A percentile compares a stretch with the other conserved stretches of the same genome.
These are phyloP conservation scores for Mikania micrantha DNA, from an alignment of 129 eudicot species.

Conservation along the genomic window DNA sequence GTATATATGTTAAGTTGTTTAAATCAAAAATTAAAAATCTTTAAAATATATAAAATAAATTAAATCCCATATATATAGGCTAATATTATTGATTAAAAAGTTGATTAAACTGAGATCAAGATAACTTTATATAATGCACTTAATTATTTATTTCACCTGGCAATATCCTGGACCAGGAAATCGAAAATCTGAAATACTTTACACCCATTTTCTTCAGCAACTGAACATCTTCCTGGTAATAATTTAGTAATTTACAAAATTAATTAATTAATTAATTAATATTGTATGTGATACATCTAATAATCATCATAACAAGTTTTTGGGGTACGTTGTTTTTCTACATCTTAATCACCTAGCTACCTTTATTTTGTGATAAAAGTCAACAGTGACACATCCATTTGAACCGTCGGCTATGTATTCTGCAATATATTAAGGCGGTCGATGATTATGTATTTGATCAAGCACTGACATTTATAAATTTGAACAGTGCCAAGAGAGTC, in stretches of 20 bases:
- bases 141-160: neutral
- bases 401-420: slow-evolving; percentile 1
- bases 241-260: neutral
- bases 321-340: no score
- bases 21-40: neutral
- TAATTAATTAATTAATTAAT: neutral
- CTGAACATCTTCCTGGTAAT: slow-evolving; percentile 36
- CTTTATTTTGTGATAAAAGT: slow-evolving; percentile 17
- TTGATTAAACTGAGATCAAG: no score
- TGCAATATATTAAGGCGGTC: neutral
- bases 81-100: no score
- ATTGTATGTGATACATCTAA: no score
- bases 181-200: slow-evolving; percentile 28
- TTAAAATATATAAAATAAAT: no score
- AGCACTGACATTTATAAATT: no score
- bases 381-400: slow-evolving; percentile 22
- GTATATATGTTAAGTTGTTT: no score
- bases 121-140: no score
- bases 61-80: no score
- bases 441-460: neutral
- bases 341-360: no score
- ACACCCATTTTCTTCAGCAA: slow-evolving; percentile 30
- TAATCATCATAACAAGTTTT: no score
- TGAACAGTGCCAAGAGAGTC: no score
- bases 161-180: slow-evolving; percentile 46